These are phyloP conservation scores for Fusarium sp. DNA, from an alignment of 2,329 filamentous ascomycete genomes.

Conservation along the genomic window DNA sequence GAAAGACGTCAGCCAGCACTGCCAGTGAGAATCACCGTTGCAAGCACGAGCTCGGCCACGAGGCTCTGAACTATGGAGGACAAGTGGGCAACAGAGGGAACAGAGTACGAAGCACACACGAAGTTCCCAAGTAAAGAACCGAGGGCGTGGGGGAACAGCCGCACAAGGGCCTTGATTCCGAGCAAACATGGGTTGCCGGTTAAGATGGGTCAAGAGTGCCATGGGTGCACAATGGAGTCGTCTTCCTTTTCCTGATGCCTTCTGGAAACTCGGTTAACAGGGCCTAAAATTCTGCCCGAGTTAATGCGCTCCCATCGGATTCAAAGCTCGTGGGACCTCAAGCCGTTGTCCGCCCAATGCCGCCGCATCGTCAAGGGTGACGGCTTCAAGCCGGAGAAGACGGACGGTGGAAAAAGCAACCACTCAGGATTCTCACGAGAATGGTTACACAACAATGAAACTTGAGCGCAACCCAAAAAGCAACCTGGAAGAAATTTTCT, in stretches of 20 bases:
- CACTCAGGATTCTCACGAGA: not conserved
- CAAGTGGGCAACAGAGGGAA: constrained; percentile 9
- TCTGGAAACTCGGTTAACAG: constrained; percentile 36
- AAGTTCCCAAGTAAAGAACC: constrained; percentile 20
- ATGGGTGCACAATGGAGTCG: constrained; percentile 9
- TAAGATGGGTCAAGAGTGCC: constrained; percentile 2
- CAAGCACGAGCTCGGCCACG: constrained; percentile 13
- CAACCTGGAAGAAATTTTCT: not conserved
- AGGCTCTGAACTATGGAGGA: not conserved
- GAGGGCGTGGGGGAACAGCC: constrained; percentile 22
- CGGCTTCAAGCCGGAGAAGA: not conserved
- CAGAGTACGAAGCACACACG: constrained; percentile 18
- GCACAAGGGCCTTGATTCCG: constrained; percentile 7
- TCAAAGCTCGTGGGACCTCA: constrained; percentile 8
- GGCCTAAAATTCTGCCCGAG: not conserved
- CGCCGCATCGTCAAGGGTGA: constrained; percentile 6
- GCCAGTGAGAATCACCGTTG: constrained; percentile 7
- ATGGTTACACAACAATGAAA: constrained; percentile 8
- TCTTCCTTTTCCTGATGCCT: constrained; percentile 17
- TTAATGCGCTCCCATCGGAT: constrained; percentile 6
- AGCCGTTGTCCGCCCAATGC: constrained; percentile 1
- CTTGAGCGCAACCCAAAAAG: constrained; percentile 3
- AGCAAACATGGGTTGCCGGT: constrained; percentile 27
- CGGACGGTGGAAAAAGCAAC: constrained; percentile 3
- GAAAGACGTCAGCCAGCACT: constrained; percentile 1